Base-by-base conservation (phyloP, 202 grass and related monocot species). In the Schoenoplectus tabernaemontani region DNA sequence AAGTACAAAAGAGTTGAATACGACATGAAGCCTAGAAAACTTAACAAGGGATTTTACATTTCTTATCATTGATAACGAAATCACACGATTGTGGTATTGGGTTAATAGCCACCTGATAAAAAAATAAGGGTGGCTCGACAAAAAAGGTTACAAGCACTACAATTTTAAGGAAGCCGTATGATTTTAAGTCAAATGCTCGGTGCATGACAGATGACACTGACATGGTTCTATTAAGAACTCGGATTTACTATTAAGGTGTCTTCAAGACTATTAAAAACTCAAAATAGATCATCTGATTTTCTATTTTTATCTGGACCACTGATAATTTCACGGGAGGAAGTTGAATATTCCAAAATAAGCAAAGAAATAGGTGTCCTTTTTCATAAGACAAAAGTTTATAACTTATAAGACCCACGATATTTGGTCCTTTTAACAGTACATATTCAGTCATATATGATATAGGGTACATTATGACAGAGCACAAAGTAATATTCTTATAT, bases 391-490 rank as follows among this genome's bases (percentile, higher is more conserved):
- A 50, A 32, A 22, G 11, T 9, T 1, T 30, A 30, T 3, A 24
- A 2, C 30, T 33, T 16, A n/a, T 33, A 53, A 53, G 16, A 74
- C 7, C 5, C 47, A 34, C 8, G 8, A 72, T 17, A 17, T 72
- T 16, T 30, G 26, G 44, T 50, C 68, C 23, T 72, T 44, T 30
- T 72, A 5, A 72, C 2, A 28, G 13, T 54, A 46, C 15, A 54
- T 51, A 34, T 74, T 74, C 15, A 74, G 28, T 54, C 46, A 74
- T 74, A 44, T 34, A 74, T 44, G 46, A 74, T 71, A 30, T 16
- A 30, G 43, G 68, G 68, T 72, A 50, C 23, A 72, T 47, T 72
- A 11, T 3, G 23, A 16, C 42, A 50, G 0, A 23, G 23, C 20
- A 50, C 22, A 72, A 33, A 75, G 28, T 28, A 75, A 36, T 73